Evolutionary conservation across 306 rosid species (phyloP).

Genomic region (Corylus americana): DNA sequence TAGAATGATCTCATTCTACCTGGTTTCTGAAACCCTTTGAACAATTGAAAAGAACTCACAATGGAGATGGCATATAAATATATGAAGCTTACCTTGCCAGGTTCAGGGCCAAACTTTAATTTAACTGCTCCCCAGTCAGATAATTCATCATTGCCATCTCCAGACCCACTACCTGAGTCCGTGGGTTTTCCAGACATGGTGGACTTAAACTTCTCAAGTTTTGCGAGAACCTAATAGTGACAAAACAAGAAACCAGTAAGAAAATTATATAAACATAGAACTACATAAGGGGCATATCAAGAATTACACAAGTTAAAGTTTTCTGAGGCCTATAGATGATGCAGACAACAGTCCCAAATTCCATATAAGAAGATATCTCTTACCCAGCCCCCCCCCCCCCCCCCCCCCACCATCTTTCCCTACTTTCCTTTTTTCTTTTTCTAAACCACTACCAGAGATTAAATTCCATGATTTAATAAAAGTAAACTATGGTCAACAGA

Average conservation of each 20-base stretch:
- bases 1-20: conserved; percentile 1
- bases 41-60: not conserved
- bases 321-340: not conserved
- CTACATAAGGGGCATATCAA: not conserved
- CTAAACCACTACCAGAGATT: not conserved
- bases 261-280: not conserved
- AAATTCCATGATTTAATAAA: not conserved
- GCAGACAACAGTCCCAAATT: conserved; percentile 9
- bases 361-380: conserved; percentile 1
- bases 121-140: conserved; percentile 68
- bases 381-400: not conserved
- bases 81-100: conserved; percentile 66
- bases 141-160: conserved; percentile 45
- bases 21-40: conserved; percentile 4
- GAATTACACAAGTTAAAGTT: not conserved
- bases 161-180: conserved; percentile 41
- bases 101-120: conserved; percentile 57
- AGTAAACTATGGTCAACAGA: not conserved
- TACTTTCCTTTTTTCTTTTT: not conserved
- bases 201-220: conserved; percentile 70
- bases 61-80: not conserved
- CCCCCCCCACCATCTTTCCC: not conserved
- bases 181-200: conserved; percentile 39
- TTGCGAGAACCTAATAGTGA: conserved; percentile 64
- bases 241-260: conserved; percentile 3